Evolutionary conservation across 768 basidiomycete genomes (phyloP), one percentile per base, ranked within the genome.

Genomic region (Gymnopilus junonius): DNA sequence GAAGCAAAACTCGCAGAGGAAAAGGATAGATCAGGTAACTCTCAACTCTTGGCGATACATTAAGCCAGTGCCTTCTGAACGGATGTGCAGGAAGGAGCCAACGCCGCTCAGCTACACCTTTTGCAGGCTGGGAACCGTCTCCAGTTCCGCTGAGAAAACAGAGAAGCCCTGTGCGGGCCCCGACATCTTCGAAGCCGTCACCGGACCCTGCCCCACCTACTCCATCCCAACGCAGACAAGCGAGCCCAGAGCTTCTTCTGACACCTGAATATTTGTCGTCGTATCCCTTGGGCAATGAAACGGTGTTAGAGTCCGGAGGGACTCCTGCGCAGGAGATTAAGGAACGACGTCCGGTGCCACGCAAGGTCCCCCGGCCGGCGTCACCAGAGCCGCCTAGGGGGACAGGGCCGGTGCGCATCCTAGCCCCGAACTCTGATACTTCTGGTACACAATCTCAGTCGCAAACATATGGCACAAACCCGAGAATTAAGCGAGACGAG

Each of bases 361-460:
- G 85, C 43, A 85, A 80, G 69, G 80, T 87, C 29, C 81, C 82
- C 50, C 79, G 77, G 7, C 83, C 86, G 8, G 71, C 73, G 4
- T 76, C 73, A 61, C 75, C 80, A 23, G 68, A 68, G 51, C 70
- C 77, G 37, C 70, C 67, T 43, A 71, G 71, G 35, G 65, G 72
- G 56, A 67, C 69, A 48, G 81, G 78, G 23, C 75, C 80, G 5
- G 77, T 71, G 31, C 77, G 75, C 17, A 77, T 87, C n/a, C 70
- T 87, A 23, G 86, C 79, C 8, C 85, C 86, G 3, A 83, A 86
- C 67, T 86, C 86, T 10, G 86, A 88, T 65, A 78, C 80, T 1
- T 87, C 84, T 1, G 72, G 66, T 31, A 76, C 77, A 1, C 78
- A 77, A 45, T 69, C 77, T 3, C 79, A 77, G 57, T 71, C 74